A percentile compares a stretch with the other conserved stretches of the same genome.
Conservation (phyloP, 2,329 filamentous ascomycete species). For the Didymella lethalis region DNA sequence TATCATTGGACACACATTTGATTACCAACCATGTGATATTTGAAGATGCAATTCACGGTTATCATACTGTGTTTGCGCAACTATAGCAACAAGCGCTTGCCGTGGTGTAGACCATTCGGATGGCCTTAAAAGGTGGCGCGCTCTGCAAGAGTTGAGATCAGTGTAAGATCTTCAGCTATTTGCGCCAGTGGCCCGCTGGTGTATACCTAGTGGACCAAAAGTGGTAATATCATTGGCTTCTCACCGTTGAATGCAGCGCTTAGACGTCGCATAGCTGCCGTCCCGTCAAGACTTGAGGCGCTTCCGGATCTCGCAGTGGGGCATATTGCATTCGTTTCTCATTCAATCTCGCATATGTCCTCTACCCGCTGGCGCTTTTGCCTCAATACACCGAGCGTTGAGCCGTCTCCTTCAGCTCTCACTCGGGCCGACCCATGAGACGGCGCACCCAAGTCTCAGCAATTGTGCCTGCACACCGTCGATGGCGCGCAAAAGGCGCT, state of each 20-base stretch:
- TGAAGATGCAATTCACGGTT: not conserved
- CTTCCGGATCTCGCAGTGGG: not conserved
- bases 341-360: not conserved
- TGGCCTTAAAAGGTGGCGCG: slow-evolving; percentile 2
- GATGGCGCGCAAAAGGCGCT: slow-evolving; percentile 6
- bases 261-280: not conserved
- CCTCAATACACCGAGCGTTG: not conserved
- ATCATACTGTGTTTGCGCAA: not conserved
- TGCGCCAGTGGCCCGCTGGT: slow-evolving; percentile 6
- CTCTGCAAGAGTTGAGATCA: not conserved
- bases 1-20: not conserved
- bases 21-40: too few relatives aligned
- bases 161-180: not conserved
- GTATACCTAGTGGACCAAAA: not conserved
- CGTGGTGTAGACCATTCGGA: not conserved
- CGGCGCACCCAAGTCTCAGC: not conserved
- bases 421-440: slow-evolving; percentile 1
- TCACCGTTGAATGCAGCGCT: not conserved
- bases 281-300: not conserved
- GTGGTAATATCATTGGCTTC: not conserved
- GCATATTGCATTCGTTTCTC: not conserved
- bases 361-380: not conserved
- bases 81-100: not conserved
- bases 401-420: not conserved
- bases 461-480: slow-evolving; percentile 1